Evolutionary conservation across 257 asterid genomes (phyloP), one percentile per base, ranked within the genome.

Genomic region (Cordia subcordata): DNA sequence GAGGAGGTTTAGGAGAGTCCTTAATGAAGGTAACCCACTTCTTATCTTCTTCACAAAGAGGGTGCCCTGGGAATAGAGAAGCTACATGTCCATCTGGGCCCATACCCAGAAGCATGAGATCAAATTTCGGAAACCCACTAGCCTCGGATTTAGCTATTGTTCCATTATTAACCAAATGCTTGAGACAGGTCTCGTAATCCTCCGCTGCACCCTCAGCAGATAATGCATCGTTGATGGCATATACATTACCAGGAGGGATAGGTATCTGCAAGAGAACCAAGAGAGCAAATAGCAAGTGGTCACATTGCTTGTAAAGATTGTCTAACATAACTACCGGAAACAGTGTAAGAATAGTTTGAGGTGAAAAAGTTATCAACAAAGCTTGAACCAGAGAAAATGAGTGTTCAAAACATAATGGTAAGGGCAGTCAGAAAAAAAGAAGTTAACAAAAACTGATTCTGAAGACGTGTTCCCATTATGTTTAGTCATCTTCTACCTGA

Each of bases 61-160:
- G 91, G 61, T 92, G 99, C 49, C 84, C 96, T 0, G 96, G 99
- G 62, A 88, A 92, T 22, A 92, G 68, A 58, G 99, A 92, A 49
- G 99, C 99, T 15, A 88, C 70, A 68, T 92, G 99, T 21, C 99
- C 99, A 21, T 92, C 96, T 0, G 97, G 97, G 14, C 97, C 99
- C 96, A 92, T 92, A 20, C 99, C 97, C 78, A 92, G 68, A 27
- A 88, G 85, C 93, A 88, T 80, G 40, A 85, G 86, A 63, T 92
- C 99, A 55, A 92, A 88, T 72, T 84, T 89, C 13, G 96, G 99
- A 64, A 88, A 81, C n/a, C 87, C 82, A 18, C 57, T 79, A 20
- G 38, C 68, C 27, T 74, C 61, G 14, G 96, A 92, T 19, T 63
- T 72, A 64, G 77, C 75, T 33, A 92, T 62, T 50, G 68, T 75